Evolutionary conservation across 371 early-diverging fungal species (phyloP).

Genomic region (Syncephalastrum contaminatum): DNA sequence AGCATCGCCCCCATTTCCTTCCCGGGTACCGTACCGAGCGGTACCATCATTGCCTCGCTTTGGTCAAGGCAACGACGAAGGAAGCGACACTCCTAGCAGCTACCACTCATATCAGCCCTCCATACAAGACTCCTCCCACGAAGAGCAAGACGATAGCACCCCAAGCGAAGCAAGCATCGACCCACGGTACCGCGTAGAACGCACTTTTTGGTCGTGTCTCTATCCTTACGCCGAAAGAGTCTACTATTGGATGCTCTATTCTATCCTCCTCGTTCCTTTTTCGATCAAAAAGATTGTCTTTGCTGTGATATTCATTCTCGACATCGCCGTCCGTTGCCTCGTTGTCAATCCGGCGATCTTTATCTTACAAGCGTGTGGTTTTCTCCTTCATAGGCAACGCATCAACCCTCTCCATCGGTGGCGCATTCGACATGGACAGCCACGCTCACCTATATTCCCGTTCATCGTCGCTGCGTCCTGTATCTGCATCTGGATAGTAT

Average conservation of each 20-base stretch:
- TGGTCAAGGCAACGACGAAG: too few relatives aligned
- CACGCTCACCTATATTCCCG: too few relatives aligned
- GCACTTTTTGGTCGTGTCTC: conserved; percentile 2
- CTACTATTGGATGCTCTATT: conserved; percentile 4
- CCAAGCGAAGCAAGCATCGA: neutral
- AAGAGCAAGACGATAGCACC: too few relatives aligned
- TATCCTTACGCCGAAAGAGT: neutral
- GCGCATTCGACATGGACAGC: too few relatives aligned
- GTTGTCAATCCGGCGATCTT: conserved; percentile 4
- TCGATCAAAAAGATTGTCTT: conserved; percentile 7
- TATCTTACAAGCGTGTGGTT: neutral
- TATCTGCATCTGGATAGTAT: too few relatives aligned
- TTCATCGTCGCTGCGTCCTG: too few relatives aligned
- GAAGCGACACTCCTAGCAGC: too few relatives aligned
- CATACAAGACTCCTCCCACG: too few relatives aligned
- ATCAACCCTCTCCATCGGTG: neutral
- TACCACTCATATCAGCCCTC: too few relatives aligned
- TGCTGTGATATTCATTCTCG: neutral
- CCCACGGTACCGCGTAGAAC: neutral
- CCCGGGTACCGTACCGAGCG: too few relatives aligned
- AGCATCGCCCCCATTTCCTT: too few relatives aligned
- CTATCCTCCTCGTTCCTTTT: conserved; percentile 8
- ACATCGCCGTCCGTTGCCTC: neutral
- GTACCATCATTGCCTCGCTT: too few relatives aligned
- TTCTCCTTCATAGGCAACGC: neutral